These are phyloP conservation scores for Ustilago curta DNA, from an alignment of 1,284 basidiomycete genomes.

Conservation along the genomic window DNA sequence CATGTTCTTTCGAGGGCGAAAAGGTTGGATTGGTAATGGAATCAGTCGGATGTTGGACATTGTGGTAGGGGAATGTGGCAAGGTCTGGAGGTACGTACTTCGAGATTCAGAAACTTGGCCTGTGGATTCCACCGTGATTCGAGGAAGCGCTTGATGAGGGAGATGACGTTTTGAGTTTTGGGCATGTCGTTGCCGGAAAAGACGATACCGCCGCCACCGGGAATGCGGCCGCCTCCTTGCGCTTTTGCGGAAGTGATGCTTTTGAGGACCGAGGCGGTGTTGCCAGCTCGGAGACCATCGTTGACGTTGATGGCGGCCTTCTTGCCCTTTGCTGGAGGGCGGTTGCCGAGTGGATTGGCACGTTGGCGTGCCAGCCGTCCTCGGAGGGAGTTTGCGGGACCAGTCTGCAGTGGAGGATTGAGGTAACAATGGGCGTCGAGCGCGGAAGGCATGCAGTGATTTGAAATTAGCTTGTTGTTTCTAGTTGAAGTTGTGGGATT, in stretches of 20 bases:
- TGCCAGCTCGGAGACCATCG: slow-evolving; percentile 44
- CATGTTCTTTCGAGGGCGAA: slow-evolving; percentile 72
- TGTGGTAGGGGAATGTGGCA: no score
- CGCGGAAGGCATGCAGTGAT: background rate
- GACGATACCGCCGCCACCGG: slow-evolving; percentile 43
- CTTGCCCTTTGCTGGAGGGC: slow-evolving; percentile 33
- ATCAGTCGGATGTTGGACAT: background rate
- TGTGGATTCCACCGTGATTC: slow-evolving; percentile 55
- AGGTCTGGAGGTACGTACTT: slow-evolving; percentile 29
- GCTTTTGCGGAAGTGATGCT: slow-evolving; percentile 48
- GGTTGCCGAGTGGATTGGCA: slow-evolving; percentile 47
- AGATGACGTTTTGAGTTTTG: slow-evolving; percentile 51
- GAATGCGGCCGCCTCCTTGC: slow-evolving; percentile 49
- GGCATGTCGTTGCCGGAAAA: slow-evolving; percentile 47
- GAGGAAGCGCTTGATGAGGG: slow-evolving; percentile 58
- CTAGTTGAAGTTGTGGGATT: background rate
- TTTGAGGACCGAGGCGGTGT: slow-evolving; percentile 41
- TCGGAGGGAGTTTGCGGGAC: slow-evolving; percentile 27
- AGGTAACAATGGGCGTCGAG: background rate
- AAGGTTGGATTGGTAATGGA: background rate
- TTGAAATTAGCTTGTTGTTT: slow-evolving; percentile 2
- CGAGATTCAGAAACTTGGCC: slow-evolving; percentile 80
- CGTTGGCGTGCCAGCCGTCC: slow-evolving; percentile 43
- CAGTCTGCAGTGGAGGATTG: slow-evolving; percentile 14
- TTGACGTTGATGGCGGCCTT: slow-evolving; percentile 47